Evolutionary conservation across 2,329 filamentous ascomycete genomes (phyloP), one percentile per base, ranked within the genome.

Genomic region (Rhynchosporium secalis): DNA sequence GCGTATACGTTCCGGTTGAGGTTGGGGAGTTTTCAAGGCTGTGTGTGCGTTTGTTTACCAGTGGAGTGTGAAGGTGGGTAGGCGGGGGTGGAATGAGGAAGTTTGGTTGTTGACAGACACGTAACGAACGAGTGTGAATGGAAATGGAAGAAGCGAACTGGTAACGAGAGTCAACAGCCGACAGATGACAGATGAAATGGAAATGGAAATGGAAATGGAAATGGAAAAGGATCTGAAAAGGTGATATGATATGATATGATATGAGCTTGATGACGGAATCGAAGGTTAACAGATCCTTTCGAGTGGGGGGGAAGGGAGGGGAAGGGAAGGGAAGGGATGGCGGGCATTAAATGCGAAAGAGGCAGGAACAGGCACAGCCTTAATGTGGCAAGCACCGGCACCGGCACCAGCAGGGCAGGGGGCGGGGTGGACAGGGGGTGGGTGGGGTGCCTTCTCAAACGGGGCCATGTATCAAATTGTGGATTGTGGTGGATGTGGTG

Each of bases 121-220:
- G 15, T 29, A 36, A 58, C 20, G 20, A 20, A 49, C 56, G 56
- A 58, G 45, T 58, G 56, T 58, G 43, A n/a, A n/a, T n/a, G n/a
- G 15, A 29, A 48, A 58, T 51, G 48, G 49, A 52, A 52, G 49
- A 52, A 52, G 20, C 20, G 20, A 20, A 1, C 49, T 52, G 49
- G 38, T 52, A 52, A 52, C 49, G 49, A 52, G 38, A 52, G 49
- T 52, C 10, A 43, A 43, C 41, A n/a, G 12, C 4, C 12, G 36
- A 43, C 40, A 52, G 49, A 52, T 8, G 49, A 52, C 36, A 52
- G 8, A 33, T 38, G 49, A 52, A 52, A 15, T 52, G n/a, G 31
- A 52, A 52, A 13, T 33, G 20, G n/a, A 20, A 49, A 10, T 33
- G 28, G 47, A 29, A 49, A 20, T 20, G 20, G 20, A 20, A 20